phyloP scores from a whole-genome alignment of 306 rosid species.

The Malus orientalis region DNA sequence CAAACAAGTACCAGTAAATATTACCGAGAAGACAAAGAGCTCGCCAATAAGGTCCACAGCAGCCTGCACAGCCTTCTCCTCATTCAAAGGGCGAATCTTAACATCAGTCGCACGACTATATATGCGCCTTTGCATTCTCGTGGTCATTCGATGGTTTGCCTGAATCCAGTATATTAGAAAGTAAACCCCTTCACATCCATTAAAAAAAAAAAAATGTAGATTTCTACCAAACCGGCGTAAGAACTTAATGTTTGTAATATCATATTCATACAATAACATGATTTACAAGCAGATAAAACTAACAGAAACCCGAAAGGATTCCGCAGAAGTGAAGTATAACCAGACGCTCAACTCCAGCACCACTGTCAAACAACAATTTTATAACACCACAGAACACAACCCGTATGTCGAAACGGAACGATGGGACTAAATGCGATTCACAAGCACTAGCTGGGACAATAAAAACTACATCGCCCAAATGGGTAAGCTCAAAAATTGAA shows the following conservation, averaged over 20 bases:
- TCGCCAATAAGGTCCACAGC: slow-evolving; percentile 93
- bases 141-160: slow-evolving; percentile 67
- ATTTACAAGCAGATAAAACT: neutral
- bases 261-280: neutral
- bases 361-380: neutral
- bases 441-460: neutral
- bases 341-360: neutral
- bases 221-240: neutral
- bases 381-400: neutral
- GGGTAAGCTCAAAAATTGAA: neutral
- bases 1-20: neutral
- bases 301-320: neutral
- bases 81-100: slow-evolving; percentile 81
- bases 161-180: slow-evolving; percentile 24
- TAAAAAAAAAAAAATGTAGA: neutral
- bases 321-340: neutral
- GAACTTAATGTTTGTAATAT: neutral
- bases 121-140: slow-evolving; percentile 75
- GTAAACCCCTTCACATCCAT: neutral
- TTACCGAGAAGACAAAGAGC: slow-evolving; percentile 76
- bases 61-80: slow-evolving; percentile 86
- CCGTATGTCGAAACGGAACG: neutral
- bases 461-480: neutral
- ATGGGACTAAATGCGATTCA: neutral
- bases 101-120: slow-evolving; percentile 80